These are phyloP conservation scores for Pittosporum tobira DNA, from an alignment of 129 eudicot genomes.

Conservation along the genomic window DNA sequence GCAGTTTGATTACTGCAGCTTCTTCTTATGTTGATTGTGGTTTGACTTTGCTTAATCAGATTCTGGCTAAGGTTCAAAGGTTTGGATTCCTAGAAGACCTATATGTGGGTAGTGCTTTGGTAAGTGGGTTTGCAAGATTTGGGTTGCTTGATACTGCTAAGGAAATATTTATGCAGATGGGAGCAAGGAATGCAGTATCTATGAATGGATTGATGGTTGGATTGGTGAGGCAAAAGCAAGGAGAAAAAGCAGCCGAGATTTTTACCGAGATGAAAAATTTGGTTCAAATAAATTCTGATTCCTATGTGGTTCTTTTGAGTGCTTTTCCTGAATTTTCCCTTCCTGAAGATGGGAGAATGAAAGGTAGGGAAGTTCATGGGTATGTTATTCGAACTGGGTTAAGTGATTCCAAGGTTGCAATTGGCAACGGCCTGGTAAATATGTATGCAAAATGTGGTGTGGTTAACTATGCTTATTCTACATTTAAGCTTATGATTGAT, in stretches of 20 bases:
- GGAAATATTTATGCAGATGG: conserved; percentile 57
- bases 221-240: conserved; percentile 60
- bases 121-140: conserved; percentile 48
- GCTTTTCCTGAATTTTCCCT: conserved; percentile 48
- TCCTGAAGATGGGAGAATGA: conserved; percentile 44
- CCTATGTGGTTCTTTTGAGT: conserved; percentile 71
- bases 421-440: conserved; percentile 73
- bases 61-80: conserved; percentile 44
- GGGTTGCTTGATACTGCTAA: conserved; percentile 45
- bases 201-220: conserved; percentile 88
- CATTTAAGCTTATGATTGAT: conserved; percentile 39
- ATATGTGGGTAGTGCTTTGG: conserved; percentile 90
- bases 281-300: conserved; percentile 47
- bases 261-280: conserved; percentile 44
- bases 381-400: conserved; percentile 47
- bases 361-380: conserved; percentile 75
- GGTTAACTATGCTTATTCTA: conserved; percentile 39
- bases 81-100: conserved; percentile 59
- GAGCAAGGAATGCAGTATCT: conserved; percentile 61
- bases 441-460: conserved; percentile 85
- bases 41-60: conserved; percentile 48
- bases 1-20: conserved; percentile 65
- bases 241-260: conserved; percentile 61
- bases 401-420: conserved; percentile 36
- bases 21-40: conserved; percentile 25